Conservation (phyloP, 2,329 filamentous ascomycete species). For the Diaporthe ampelina region DNA sequence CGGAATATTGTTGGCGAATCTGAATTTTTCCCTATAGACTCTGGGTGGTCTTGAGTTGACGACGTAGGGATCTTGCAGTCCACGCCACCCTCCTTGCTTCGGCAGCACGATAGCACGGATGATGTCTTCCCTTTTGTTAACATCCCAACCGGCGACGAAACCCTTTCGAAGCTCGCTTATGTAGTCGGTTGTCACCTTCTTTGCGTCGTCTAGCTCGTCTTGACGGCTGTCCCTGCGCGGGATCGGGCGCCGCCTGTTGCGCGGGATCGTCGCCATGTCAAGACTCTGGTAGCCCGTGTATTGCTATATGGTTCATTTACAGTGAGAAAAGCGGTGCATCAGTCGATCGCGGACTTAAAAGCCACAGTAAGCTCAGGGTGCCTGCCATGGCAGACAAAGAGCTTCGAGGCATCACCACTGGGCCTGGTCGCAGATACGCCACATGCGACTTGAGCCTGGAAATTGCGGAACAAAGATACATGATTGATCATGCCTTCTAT, state of each 20-base stretch:
- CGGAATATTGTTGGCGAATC: not conserved
- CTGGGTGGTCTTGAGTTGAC: not conserved
- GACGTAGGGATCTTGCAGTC: not conserved
- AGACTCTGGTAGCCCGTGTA: not conserved
- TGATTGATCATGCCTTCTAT: too few relatives aligned
- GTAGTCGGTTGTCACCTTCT: constrained; percentile 4
- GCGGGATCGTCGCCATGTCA: not conserved
- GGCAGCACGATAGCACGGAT: not conserved
- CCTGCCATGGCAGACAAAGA: not conserved
- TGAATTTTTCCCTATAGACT: not conserved
- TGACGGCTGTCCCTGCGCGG: not conserved
- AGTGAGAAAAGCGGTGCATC: too few relatives aligned
- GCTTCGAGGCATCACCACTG: not conserved
- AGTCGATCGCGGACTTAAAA: not conserved
- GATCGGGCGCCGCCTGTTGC: not conserved
- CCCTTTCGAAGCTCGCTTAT: not conserved
- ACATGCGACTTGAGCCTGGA: not conserved
- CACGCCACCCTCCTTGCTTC: constrained; percentile 5
- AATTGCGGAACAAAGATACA: not conserved
- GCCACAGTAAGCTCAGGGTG: too few relatives aligned
- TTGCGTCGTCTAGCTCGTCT: not conserved
- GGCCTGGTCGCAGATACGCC: not conserved
- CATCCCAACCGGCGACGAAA: not conserved
- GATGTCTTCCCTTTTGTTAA: not conserved
- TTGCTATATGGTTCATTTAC: not conserved